phyloP scores from a whole-genome alignment of 2,329 filamentous ascomycete species.

The Fusarium pseudoanthophilum region DNA sequence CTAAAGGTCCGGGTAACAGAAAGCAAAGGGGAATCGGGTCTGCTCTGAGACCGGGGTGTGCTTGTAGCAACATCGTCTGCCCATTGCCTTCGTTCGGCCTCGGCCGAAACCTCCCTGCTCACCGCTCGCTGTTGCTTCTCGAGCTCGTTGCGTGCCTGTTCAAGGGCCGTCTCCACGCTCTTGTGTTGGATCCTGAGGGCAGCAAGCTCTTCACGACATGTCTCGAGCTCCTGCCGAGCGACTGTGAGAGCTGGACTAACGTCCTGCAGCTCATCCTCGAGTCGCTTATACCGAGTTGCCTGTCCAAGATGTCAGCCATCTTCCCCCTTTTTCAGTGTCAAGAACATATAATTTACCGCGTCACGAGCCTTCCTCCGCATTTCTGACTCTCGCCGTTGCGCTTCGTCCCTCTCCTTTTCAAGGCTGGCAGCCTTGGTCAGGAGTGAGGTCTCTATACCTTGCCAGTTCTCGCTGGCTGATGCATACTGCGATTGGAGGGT shows the following conservation, averaged over 20 bases:
- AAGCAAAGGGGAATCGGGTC: slow-evolving; percentile 66
- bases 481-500: slow-evolving; percentile 95
- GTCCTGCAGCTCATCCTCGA: slow-evolving; percentile 86
- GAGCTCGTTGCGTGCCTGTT: slow-evolving; percentile 62
- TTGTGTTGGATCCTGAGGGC: slow-evolving; percentile 72
- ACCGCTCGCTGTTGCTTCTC: slow-evolving; percentile 58
- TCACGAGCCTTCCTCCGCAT: slow-evolving; percentile 91
- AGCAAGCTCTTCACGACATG: slow-evolving; percentile 68
- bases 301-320: slow-evolving; percentile 49
- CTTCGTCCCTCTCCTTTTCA: slow-evolving; percentile 92
- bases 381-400: slow-evolving; percentile 83
- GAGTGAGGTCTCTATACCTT: slow-evolving; percentile 90
- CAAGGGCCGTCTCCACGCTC: slow-evolving; percentile 72
- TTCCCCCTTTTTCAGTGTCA: neutral
- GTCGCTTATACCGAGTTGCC: slow-evolving; percentile 71
- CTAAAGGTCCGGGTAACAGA: slow-evolving; percentile 63
- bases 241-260: slow-evolving; percentile 71
- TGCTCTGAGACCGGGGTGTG: slow-evolving; percentile 58
- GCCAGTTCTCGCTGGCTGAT: slow-evolving; percentile 96
- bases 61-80: slow-evolving; percentile 60
- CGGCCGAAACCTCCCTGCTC: slow-evolving; percentile 49
- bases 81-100: slow-evolving; percentile 61
- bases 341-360: slow-evolving; percentile 66
- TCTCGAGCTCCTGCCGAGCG: slow-evolving; percentile 71
- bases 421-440: slow-evolving; percentile 79